phyloP scores from a whole-genome alignment of 1,284 basidiomycete species.

The Cystobasidium slooffiae region DNA sequence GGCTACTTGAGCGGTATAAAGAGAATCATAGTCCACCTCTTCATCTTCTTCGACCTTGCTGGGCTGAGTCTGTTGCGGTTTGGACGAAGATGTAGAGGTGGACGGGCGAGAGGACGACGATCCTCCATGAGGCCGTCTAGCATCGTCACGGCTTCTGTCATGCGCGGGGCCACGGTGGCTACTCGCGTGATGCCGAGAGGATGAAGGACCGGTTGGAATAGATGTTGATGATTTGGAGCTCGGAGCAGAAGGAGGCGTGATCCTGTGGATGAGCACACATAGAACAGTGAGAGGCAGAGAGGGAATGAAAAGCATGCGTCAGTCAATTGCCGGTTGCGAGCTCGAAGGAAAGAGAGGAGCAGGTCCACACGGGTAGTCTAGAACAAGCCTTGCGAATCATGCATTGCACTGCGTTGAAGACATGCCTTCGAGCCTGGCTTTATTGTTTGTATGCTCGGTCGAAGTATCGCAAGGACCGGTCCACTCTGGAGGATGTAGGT shows the following conservation, averaged over 20 bases:
- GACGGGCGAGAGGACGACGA: no score
- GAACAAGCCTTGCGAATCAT: no score
- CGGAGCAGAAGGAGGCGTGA: constrained; percentile 9
- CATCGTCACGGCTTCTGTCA: background rate
- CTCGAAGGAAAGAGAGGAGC: constrained; percentile 20
- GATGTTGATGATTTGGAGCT: background rate
- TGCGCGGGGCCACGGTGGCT: background rate
- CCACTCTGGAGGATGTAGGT: no score
- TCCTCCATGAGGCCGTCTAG: background rate
- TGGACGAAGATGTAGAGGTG: background rate
- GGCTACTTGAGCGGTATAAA: background rate
- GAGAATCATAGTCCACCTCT: constrained; percentile 24
- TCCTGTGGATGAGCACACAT: background rate
- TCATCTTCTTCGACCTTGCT: constrained; percentile 11
- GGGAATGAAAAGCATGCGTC: constrained; percentile 1
- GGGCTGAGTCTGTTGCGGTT: background rate
- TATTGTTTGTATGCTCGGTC: background rate
- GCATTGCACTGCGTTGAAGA: background rate
- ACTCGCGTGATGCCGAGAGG: background rate
- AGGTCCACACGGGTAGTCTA: constrained; percentile 17
- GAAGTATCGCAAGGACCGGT: background rate
- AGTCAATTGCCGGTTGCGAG: constrained; percentile 6
- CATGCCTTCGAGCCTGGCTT: background rate
- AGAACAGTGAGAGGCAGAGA: background rate
- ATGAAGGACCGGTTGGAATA: background rate